phyloP scores from a whole-genome alignment of 2,329 filamentous ascomycete genomes.

The Blastomyces gilchristii region DNA sequence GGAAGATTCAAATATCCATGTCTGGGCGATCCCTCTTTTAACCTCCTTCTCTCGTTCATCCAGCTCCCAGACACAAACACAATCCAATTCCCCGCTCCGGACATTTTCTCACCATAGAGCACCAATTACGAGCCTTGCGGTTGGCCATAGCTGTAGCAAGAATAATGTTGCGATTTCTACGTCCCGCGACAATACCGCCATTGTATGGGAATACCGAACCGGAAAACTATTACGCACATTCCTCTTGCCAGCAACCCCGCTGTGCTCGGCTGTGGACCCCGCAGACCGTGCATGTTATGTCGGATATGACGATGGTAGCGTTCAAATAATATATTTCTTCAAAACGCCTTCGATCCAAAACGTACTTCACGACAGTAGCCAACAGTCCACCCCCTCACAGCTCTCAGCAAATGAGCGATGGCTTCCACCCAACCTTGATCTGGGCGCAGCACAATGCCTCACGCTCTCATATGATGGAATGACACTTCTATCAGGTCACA shows the following conservation, averaged over 20 bases:
- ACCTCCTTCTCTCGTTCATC: constrained; percentile 49
- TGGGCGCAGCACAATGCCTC: constrained; percentile 57
- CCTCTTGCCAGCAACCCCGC: constrained; percentile 62
- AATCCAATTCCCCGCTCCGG: constrained; percentile 56
- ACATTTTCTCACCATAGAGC: constrained; percentile 63
- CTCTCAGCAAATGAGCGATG: constrained; percentile 33
- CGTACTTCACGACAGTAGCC: constrained; percentile 25
- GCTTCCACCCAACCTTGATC: constrained; percentile 50
- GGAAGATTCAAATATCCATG: constrained; percentile 73
- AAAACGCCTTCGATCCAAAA: constrained; percentile 37
- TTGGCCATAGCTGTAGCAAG: constrained; percentile 58
- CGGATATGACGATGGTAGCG: constrained; percentile 66
- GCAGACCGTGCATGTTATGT: constrained; percentile 74
- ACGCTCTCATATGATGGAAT: constrained; percentile 74
- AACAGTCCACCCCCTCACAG: constrained; percentile 34
- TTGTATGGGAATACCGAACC: constrained; percentile 85
- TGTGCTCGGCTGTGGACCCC: constrained; percentile 67
- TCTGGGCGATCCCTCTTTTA: constrained; percentile 74
- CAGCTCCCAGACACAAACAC: constrained; percentile 30
- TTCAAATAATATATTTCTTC: constrained; percentile 72
- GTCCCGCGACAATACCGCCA: constrained; percentile 75
- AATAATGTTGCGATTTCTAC: constrained; percentile 76
- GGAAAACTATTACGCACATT: constrained; percentile 70
- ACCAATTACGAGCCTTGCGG: constrained; percentile 38
- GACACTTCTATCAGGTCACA: constrained; percentile 67